Base-by-base conservation (phyloP, 805 yeast species). In the Starmerella sp. region DNA sequence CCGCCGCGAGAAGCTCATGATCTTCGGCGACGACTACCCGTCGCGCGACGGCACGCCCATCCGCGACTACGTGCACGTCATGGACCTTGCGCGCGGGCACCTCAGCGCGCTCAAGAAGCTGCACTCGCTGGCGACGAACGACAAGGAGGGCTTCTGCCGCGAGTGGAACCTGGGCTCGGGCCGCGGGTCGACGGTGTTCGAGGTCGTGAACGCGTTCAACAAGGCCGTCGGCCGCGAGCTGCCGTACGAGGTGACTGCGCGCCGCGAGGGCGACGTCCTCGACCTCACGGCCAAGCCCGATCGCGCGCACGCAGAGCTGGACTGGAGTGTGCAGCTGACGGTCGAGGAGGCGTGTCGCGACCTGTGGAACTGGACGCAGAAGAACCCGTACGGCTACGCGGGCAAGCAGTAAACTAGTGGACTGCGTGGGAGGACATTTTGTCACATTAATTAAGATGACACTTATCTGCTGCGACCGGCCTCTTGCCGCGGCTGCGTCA, bases 111-210 rank as follows among this genome's bases (percentile, higher is more conserved):
- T 86, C 60, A 70, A 76, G 47, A 80, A 81, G 65, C 73, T 86
- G 51, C 68, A 72, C 36, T 52, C 56, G 1, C 62, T 65, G 38
- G 39, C 43, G n/a, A 38, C 56, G 10, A 55, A 55, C 29, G 57
- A 55, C 15, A 58, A 62, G 8, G 60, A 66, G 15, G 86, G 86
- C 7, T 71, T 79, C 52, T 81, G 76, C 63, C 75, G 89, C 53
- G 91, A 80, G 66, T 86, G 93, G 93, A 86, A 86, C 66, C 75
- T 86, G 55, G 95, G 95, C 44, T 80, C 90, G 13, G 95, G 95
- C 34, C 77, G 71, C 30, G 95, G 95, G n/a, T 73, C 82, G 10
- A 83, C 91, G 1, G 95, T 86, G 5, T 73, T 84, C 55, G 89
- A 86, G 61, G 82, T 86, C 44, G 76, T 80, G 63, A 66, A 76